Conservation (phyloP, 768 basidiomycete genomes). For the Trametes cubensis region DNA sequence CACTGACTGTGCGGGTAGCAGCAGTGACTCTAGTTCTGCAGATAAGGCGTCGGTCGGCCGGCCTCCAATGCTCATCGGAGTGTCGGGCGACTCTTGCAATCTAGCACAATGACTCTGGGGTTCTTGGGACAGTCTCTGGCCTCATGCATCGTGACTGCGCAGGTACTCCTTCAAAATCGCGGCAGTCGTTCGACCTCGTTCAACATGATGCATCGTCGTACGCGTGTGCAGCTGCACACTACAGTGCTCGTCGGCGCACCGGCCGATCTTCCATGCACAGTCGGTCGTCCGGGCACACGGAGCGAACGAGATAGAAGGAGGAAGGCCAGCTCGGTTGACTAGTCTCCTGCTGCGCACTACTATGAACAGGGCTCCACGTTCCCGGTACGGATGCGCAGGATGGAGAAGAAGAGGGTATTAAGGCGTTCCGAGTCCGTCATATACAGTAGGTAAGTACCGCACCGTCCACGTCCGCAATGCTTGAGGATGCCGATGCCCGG, state of each 20-base stretch:
- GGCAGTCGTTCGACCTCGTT: background rate
- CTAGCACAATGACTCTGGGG: too few relatives aligned
- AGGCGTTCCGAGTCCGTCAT: constrained; percentile 14
- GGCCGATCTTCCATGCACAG: too few relatives aligned
- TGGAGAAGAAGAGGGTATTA: constrained; percentile 11
- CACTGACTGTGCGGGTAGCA: background rate
- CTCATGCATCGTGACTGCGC: background rate
- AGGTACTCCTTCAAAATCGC: background rate
- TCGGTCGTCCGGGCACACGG: background rate
- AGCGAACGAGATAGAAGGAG: background rate
- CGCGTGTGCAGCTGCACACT: too few relatives aligned
- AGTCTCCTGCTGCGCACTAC: background rate
- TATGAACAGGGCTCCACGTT: background rate
- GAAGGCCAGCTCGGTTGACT: background rate
- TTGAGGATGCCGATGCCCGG: background rate
- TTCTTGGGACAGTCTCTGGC: too few relatives aligned
- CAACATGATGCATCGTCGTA: too few relatives aligned
- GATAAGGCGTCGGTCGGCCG: background rate
- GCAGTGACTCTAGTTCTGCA: background rate
- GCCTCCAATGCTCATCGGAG: background rate
- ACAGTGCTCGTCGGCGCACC: too few relatives aligned
- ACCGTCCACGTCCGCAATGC: background rate
- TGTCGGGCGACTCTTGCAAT: too few relatives aligned
- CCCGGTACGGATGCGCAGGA: background rate
- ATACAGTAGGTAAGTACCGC: constrained; percentile 12